These are phyloP conservation scores for Silybum marianum DNA, from an alignment of 129 eudicot species.

Conservation along the genomic window DNA sequence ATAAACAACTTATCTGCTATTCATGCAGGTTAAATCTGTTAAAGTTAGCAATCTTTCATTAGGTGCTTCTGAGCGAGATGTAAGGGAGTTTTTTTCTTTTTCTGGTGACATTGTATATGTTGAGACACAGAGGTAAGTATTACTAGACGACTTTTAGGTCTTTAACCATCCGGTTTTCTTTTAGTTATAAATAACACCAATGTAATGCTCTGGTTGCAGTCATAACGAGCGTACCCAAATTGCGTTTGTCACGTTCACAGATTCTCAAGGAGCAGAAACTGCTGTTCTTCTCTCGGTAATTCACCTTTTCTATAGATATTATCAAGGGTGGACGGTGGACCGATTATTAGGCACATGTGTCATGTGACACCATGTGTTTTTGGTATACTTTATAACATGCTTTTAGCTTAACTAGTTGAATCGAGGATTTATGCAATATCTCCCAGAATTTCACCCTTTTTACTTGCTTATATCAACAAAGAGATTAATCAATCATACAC, in stretches of 20 bases:
- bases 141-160: not conserved
- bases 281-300: conserved; percentile 94
- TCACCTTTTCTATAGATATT: conserved; percentile 13
- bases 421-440: not conserved
- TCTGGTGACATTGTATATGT: conserved; percentile 91
- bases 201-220: conserved; percentile 46
- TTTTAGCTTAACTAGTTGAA: conserved; percentile 13
- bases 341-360: conserved; percentile 7
- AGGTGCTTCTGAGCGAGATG: conserved; percentile 81
- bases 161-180: not conserved
- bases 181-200: not conserved
- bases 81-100: conserved; percentile 94
- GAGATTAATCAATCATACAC: not conserved
- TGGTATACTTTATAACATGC: conserved; percentile 7
- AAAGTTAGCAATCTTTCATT: conserved; percentile 93
- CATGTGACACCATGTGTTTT: conserved; percentile 18
- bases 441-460: no score
- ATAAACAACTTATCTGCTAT: not conserved
- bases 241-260: conserved; percentile 92
- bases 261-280: conserved; percentile 91
- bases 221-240: conserved; percentile 67
- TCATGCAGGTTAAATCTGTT: conserved; percentile 64
- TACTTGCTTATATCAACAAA: not conserved
- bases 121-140: conserved; percentile 74
- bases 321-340: conserved; percentile 9